These are phyloP conservation scores for Citrullus amarus DNA, from an alignment of 306 rosid species.

Conservation along the genomic window DNA sequence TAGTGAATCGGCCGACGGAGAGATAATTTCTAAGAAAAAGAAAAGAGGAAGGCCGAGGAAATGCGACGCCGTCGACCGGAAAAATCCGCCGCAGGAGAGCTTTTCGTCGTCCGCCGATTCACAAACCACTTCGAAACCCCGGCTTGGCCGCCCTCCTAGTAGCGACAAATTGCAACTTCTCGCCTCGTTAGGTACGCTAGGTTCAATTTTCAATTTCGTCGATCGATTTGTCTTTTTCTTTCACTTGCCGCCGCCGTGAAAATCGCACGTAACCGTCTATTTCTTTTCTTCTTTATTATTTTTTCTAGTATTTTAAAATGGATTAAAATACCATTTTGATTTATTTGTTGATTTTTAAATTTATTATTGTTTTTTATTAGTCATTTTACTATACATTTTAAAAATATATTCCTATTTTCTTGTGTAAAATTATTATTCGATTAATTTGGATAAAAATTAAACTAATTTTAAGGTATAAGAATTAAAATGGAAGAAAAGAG, in stretches of 20 bases:
- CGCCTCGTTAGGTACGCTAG: slow-evolving; percentile 34
- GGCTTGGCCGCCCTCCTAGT: slow-evolving; percentile 51
- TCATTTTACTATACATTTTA: no score
- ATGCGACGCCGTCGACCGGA: background rate
- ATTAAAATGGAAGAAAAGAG: no score
- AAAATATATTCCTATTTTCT: no score
- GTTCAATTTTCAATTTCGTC: background rate
- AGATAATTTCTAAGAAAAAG: slow-evolving; percentile 9
- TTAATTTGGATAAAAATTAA: no score
- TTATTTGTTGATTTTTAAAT: no score
- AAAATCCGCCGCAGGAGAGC: background rate
- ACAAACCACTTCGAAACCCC: slow-evolving; percentile 2
- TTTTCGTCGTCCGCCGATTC: background rate
- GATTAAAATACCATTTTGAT: no score
- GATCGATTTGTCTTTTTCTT: background rate
- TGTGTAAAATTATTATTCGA: no score
- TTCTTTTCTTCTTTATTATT: background rate
- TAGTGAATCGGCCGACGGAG: background rate
- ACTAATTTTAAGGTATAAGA: no score
- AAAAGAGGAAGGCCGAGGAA: slow-evolving; percentile 45
- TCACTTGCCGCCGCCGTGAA: background rate
- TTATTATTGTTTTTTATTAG: no score
- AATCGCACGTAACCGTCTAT: background rate
- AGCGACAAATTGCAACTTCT: slow-evolving; percentile 34
- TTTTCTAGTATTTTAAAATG: no score